Evolutionary conservation across 2,329 filamentous ascomycete genomes (phyloP), one percentile per base, ranked within the genome.

Genomic region (Colletotrichum sidae): DNA sequence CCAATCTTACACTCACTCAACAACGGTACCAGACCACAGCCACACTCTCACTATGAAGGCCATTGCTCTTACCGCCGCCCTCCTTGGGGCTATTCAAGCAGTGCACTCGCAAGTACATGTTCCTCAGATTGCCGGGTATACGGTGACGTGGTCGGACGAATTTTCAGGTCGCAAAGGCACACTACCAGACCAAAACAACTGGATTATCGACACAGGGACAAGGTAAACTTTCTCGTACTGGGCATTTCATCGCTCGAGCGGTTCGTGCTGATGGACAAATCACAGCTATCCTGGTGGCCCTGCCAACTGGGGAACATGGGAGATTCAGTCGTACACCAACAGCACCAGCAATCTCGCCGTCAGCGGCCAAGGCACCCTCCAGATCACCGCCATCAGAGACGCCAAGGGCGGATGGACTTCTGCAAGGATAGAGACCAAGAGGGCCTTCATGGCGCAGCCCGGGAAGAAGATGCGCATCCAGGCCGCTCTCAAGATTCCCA

Each of bases 301-400:
- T 0, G 58, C 72, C 3, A 74, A 80, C 64, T 85, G 83, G 82
- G 83, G 77, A 46, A 86, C 83, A 1, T 76, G 78, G 56, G 83
- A 86, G 70, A 72, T 80, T 11, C 74, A 85, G 71, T 77, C 74
- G 2, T 85, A 85, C 73, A 84, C 82, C 37, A 69, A 70, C 45
- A 73, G 72, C n/a, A 38, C 67, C 6, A 60, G 69, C 45, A 85
- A 85, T 72, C 65, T 84, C 41, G 82, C 84, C 61, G 73, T 84
- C 55, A 84, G 78, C 45, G 85, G 85, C 38, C 78, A 79, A 38
- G 76, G 76, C 49, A 84, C 83, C 0, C 71, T 88, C 2, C 73
- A 71, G 59, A 73, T 83, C 66, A 79, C 78, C 8, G 85, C 86
- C 1, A 76, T 76, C 67, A 76, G 77, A 54, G 75, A 79, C 15